Base-by-base conservation (phyloP, 495 filamentous ascomycete species). In the Trichocladium antarcticum region DNA sequence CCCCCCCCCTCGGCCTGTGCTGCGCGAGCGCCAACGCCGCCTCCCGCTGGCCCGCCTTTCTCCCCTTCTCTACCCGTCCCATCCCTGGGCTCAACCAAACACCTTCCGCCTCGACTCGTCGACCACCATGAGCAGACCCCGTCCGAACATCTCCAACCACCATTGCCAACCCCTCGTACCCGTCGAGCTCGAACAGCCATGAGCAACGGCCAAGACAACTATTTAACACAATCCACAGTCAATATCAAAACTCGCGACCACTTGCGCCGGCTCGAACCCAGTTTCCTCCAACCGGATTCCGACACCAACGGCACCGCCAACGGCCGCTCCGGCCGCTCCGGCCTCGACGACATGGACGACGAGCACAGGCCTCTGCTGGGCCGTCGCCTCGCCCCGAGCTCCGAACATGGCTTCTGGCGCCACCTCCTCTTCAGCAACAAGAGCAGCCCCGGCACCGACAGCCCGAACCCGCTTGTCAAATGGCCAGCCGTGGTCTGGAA, bases 401-500 rank as follows among this genome's bases (percentile, higher is more conserved):
- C 42, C 16, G 42, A 50, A 10, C 36, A 39, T n/a, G 54, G 47
- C 35, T 56, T 53, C 22, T 61, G 48, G 48, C 42, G 59, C 56
- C 56, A 57, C n/a, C 65, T 77, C 54, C 68, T 78, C 44, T 55
- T 74, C 46, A 66, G 74, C 48, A 54, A 55, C 34, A 55, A 57
- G 9, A 55, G 61, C 45, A 76, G 68, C 19, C 73, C 74, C 6
- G 75, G 75, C 50, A 61, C 57, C 54, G 57, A 74, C 42, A 70
- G 65, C 55, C 54, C 64, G 10, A 75, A 74, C 39, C 61, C 62
- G 43, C 79, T 78, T 65, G 69, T 81, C 38, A 68, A 70, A 44
- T 80, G 73, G 66, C 81, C 83, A 14, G 68, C 73, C 47, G 68
- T 69, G 37, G 45, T 59, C 8, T 74, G 70, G 65, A 68, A 77